These are phyloP conservation scores for Diospyros lotus DNA, from an alignment of 148 eudicot species.

Conservation along the genomic window DNA sequence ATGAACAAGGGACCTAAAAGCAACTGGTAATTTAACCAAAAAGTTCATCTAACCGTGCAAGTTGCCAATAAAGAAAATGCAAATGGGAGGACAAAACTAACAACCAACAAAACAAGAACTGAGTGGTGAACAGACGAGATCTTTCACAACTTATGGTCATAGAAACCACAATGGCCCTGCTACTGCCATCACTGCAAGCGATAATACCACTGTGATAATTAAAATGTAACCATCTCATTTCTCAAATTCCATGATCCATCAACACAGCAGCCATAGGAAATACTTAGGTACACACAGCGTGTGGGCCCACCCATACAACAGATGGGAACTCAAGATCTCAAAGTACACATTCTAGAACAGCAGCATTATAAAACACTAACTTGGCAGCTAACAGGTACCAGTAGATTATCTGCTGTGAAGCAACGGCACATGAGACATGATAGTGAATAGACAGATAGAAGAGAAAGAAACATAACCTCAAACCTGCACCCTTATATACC, in stretches of 20 bases:
- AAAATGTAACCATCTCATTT: neutral
- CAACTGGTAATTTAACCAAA: neutral
- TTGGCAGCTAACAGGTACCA: neutral
- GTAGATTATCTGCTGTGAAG: no score
- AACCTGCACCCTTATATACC: neutral
- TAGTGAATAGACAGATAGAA: no score
- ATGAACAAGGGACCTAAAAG: neutral
- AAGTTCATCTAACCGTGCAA: neutral
- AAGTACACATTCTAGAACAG: neutral
- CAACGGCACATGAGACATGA: no score
- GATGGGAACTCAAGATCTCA: neutral
- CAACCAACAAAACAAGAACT: neutral
- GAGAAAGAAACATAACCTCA: neutral
- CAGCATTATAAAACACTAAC: neutral
- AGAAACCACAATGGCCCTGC: neutral
- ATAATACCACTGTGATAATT: neutral
- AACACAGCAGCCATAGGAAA: neutral
- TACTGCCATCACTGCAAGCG: neutral
- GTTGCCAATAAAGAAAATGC: conserved; percentile 1
- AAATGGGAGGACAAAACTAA: neutral
- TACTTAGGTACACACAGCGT: no score
- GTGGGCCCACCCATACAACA: neutral
- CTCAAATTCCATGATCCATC: neutral
- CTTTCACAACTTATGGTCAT: neutral
- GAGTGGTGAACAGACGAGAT: neutral